phyloP scores from a whole-genome alignment of 805 yeast genomes.

The Hermanozyma aechmeae region DNA sequence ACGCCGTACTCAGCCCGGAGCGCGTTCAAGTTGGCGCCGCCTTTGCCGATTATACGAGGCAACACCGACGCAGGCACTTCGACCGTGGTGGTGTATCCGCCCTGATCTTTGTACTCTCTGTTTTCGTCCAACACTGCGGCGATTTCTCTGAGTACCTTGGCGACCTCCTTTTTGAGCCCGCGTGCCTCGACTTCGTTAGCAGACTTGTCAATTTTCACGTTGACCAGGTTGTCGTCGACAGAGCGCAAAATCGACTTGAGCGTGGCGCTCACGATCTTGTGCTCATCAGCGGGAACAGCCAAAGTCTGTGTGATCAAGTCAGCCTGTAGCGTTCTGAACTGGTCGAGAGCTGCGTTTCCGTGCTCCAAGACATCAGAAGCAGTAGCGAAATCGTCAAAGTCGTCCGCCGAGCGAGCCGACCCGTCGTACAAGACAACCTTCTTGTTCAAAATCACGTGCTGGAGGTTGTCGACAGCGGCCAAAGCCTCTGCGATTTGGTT shows the following conservation, averaged over 20 bases:
- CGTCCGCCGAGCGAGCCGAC: constrained; percentile 29
- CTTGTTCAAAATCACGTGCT: constrained; percentile 44
- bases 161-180: constrained; percentile 62
- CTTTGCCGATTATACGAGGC: constrained; percentile 82
- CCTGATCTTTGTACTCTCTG: constrained; percentile 32
- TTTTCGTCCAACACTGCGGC: constrained; percentile 46
- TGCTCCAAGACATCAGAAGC: constrained; percentile 41
- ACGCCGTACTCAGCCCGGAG: constrained; percentile 69
- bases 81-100: constrained; percentile 36
- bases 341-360: constrained; percentile 46
- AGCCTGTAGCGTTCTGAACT: constrained; percentile 49
- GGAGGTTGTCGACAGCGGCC: constrained; percentile 35
- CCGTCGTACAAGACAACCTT: constrained; percentile 47
- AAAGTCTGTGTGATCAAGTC: constrained; percentile 44
- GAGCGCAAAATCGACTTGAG: constrained; percentile 34
- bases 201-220: constrained; percentile 40
- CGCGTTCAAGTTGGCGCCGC: constrained; percentile 64
- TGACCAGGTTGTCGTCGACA: constrained; percentile 29
- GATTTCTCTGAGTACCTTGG: constrained; percentile 43
- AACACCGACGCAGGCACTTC: constrained; percentile 60
- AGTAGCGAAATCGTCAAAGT: constrained; percentile 64
- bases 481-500: constrained; percentile 35
- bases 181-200: constrained; percentile 51
- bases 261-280: constrained; percentile 48
- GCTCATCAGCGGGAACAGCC: constrained; percentile 44